Conservation (phyloP, 441 rosid genomes). For the Rhodomyrtus psidioides region DNA sequence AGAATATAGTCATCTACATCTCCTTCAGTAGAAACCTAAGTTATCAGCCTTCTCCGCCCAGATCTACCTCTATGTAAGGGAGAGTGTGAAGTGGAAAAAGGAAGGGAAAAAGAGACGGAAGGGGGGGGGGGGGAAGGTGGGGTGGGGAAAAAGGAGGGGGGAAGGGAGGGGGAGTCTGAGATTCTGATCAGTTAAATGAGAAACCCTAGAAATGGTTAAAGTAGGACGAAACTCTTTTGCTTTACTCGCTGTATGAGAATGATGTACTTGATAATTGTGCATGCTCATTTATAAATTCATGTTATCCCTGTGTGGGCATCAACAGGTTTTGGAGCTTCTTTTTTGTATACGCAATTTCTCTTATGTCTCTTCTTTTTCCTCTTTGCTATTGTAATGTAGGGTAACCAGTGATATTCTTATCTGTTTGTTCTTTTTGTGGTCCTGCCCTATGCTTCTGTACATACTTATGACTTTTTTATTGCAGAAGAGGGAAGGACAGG, state of each 20-base stretch:
- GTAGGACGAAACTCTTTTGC: neutral
- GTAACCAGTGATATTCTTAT: neutral
- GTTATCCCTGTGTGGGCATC: neutral
- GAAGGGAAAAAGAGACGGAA: neutral
- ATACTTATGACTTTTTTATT: constrained; percentile 10
- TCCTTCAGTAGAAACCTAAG: neutral
- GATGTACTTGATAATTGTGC: neutral
- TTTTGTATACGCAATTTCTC: neutral
- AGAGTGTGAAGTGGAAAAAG: neutral
- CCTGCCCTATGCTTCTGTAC: neutral
- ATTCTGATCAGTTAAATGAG: neutral
- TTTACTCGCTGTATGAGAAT: neutral
- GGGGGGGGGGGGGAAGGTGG: neutral
- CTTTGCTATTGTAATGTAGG: neutral
- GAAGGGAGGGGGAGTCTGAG: neutral
- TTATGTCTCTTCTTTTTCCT: neutral
- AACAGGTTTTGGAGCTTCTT: neutral
- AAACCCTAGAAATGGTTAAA: neutral
- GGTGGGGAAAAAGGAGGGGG: neutral
- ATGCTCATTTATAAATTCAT: neutral
- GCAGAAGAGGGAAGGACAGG: constrained; percentile 55
- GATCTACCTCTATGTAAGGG: neutral
- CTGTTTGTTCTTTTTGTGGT: neutral
- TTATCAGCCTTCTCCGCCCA: neutral
- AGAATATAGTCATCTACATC: neutral